Evolutionary conservation across 495 filamentous ascomycete genomes (phyloP).

Genomic region (Geoglossum glabrum): DNA sequence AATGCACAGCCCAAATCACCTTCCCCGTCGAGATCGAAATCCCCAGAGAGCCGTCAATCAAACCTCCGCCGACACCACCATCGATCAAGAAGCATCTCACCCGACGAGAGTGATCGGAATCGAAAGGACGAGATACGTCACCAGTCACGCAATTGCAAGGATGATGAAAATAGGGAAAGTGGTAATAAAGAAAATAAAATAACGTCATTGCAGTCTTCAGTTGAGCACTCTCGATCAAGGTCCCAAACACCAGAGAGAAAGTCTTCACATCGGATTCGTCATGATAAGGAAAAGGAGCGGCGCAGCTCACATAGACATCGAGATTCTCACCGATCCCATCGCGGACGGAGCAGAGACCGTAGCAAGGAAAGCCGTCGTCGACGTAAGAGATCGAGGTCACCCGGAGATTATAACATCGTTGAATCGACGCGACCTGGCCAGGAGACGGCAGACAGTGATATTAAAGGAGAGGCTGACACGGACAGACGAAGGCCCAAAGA

Average conservation of each 20-base stretch:
- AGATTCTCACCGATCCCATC: slow-evolving; percentile 23
- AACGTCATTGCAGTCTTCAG: slow-evolving; percentile 18
- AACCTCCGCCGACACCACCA: slow-evolving; percentile 34
- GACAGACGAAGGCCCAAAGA: slow-evolving; percentile 6
- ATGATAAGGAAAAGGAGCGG: slow-evolving; percentile 21
- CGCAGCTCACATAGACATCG: slow-evolving; percentile 18
- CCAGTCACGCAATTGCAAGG: slow-evolving; percentile 26
- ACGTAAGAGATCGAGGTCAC: slow-evolving; percentile 11
- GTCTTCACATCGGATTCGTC: background rate
- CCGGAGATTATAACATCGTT: background rate
- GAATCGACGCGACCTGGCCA: background rate
- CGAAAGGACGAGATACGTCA: slow-evolving; percentile 23
- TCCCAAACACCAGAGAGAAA: background rate
- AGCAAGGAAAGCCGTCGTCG: slow-evolving; percentile 7
- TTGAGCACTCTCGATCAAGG: slow-evolving; percentile 1
- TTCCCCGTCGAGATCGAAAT: slow-evolving; percentile 20
- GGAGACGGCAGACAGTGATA: background rate
- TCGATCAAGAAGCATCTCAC: slow-evolving; percentile 30
- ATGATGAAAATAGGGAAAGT: slow-evolving; percentile 25
- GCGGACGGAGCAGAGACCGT: slow-evolving; percentile 15
- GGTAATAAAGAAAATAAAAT: slow-evolving; percentile 19
- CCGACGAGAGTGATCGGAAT: slow-evolving; percentile 28
- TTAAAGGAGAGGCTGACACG: slow-evolving; percentile 1
- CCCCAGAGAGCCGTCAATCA: slow-evolving; percentile 26
- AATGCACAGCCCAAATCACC: slow-evolving; percentile 15